phyloP scores from a whole-genome alignment of 225 moss, liverwort and hornwort genomes.

The Ulota crispa region DNA sequence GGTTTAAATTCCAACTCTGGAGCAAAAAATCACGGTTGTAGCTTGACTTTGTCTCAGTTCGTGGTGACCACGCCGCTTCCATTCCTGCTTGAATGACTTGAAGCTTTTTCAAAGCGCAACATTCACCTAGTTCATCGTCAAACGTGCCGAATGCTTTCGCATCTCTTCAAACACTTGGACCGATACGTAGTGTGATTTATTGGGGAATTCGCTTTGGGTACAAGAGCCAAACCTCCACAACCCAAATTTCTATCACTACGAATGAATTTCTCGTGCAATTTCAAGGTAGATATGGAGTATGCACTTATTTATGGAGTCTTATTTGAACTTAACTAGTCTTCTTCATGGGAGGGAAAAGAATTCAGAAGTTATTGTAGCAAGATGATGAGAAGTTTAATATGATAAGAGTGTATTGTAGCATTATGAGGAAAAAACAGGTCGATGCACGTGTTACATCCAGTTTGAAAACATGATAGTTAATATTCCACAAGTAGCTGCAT shows the following conservation, averaged over 20 bases:
- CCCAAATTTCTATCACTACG: not conserved
- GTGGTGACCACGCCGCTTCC: not conserved
- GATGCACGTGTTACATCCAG: too few relatives aligned
- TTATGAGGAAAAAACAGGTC: too few relatives aligned
- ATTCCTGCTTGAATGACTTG: not conserved
- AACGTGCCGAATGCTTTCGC: not conserved
- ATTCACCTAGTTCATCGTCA: not conserved
- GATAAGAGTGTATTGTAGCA: too few relatives aligned
- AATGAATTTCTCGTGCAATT: not conserved
- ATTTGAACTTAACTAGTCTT: too few relatives aligned
- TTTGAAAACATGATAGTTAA: too few relatives aligned
- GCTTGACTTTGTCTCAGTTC: not conserved
- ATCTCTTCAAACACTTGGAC: not conserved
- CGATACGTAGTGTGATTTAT: not conserved
- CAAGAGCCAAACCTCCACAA: not conserved
- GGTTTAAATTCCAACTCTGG: too few relatives aligned
- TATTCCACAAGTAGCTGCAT: too few relatives aligned
- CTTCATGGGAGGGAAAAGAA: too few relatives aligned
- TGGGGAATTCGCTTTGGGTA: not conserved
- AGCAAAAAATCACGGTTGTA: not conserved
- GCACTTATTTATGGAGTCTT: too few relatives aligned
- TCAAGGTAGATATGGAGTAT: too few relatives aligned
- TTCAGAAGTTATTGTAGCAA: too few relatives aligned
- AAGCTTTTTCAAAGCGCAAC: not conserved
- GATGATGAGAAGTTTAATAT: too few relatives aligned